Base-by-base conservation (phyloP, 208 protist species). In the Tritrichomonas foetus region DNA sequence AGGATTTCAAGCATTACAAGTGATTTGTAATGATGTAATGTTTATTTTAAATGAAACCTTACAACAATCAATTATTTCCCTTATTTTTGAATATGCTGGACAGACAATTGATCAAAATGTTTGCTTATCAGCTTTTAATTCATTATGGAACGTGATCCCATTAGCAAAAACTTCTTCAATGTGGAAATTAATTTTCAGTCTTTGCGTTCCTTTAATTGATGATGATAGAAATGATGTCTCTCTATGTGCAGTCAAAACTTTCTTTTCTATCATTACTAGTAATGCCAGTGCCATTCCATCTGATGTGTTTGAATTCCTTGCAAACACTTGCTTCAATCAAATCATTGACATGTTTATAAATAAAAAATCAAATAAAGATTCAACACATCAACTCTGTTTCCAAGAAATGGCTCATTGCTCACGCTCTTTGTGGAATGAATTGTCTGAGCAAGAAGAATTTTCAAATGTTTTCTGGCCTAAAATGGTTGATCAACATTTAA, bases 121-220 rank as follows among this genome's bases (percentile, higher is more conserved):
- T 39, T 44, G 47, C 8, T 30, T 89, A 5, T 89, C 78, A 39
- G 41, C 78, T 20, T 89, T 89, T 47, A 33, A 89, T 11, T 39
- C 39, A 39, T 33, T 89, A 5, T 89, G 78, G 78, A 53, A 44
- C 39, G 47, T 89, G 0, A 57, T 89, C 1, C 14, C 78, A 61
- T 33, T 89, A 14, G 47, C n/a, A 20, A 89, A 89, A 57, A 61
- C 78, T 0, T 55, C 41, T 27, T 25, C 33, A 39, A 53, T 89
- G 41, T 89, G 78, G 78, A 61, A 39, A 39, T 57, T 89, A 57
- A 89, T 89, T 89, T 89, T 89, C 30, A 55, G 20, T 16, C 33
- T 3, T 5, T 57, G 33, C 0, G 41, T 89, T 53, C 27, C 41
- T 39, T 36, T 57, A n/a, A 61, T 89, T 11, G 57, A 61, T 20